Conservation (phyloP, 768 basidiomycete species). For the Mycena leptocephala region DNA sequence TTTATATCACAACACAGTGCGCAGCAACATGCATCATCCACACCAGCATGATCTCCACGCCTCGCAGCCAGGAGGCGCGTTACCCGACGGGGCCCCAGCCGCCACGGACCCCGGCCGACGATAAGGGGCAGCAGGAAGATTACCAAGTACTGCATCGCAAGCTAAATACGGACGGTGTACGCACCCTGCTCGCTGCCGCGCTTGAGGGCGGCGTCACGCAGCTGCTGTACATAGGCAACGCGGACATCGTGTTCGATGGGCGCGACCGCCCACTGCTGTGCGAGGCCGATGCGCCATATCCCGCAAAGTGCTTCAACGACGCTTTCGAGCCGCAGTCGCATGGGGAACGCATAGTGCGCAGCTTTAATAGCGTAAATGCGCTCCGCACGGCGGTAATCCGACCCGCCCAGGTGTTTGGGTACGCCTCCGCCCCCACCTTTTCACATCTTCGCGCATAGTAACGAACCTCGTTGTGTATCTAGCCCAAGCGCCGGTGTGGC, state of each 20-base stretch:
- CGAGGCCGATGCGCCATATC: conserved; percentile 7
- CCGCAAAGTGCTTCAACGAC: neutral
- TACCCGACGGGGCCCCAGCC: too few species aligned
- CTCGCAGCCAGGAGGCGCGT: neutral
- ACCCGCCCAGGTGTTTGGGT: conserved; percentile 17
- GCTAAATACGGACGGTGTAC: conserved; percentile 16
- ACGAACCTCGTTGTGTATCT: too few species aligned
- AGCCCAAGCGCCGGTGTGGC: conserved; percentile 42
- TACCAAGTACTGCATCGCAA: neutral
- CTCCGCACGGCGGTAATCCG: conserved; percentile 21
- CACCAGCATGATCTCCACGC: conserved; percentile 53
- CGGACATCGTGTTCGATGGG: conserved; percentile 17
- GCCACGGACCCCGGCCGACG: conserved; percentile 42
- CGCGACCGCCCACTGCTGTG: conserved; percentile 14
- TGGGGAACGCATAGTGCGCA: conserved; percentile 27
- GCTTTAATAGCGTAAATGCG: conserved; percentile 7
- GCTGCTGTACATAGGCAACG: conserved; percentile 15
- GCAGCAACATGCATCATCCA: conserved; percentile 62
- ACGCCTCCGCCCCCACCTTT: too few species aligned
- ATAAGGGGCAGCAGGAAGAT: conserved; percentile 49
- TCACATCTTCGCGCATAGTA: too few species aligned
- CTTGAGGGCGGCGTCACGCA: conserved; percentile 2
- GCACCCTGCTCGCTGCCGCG: conserved; percentile 9
- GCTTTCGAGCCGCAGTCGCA: neutral
- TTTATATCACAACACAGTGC: neutral